These are phyloP conservation scores for Fusarium nematophilum DNA, from an alignment of 2,329 filamentous ascomycete species.

Conservation along the genomic window DNA sequence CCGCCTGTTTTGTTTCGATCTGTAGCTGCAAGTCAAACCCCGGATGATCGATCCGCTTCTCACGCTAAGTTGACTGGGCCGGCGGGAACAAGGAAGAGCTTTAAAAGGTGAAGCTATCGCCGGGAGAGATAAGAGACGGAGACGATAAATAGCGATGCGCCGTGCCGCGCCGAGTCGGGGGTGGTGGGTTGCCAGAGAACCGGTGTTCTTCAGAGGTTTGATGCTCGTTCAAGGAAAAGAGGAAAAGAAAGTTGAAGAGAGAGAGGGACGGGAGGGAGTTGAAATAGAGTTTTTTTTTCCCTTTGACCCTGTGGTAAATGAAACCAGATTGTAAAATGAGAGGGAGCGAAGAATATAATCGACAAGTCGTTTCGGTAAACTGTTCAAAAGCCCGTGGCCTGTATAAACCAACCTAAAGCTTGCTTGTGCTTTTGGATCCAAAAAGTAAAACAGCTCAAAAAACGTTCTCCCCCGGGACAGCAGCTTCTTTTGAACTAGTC, in stretches of 20 bases:
- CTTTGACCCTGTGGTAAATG: too few species aligned
- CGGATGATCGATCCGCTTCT: constrained; percentile 25
- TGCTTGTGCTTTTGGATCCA: neutral
- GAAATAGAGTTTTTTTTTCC: too few species aligned
- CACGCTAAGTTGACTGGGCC: neutral
- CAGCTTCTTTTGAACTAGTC: constrained; percentile 18
- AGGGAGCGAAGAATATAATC: too few species aligned
- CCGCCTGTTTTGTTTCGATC: constrained; percentile 16
- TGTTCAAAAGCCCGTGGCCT: too few species aligned
- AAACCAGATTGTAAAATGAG: too few species aligned
- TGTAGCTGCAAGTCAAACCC: constrained; percentile 20
- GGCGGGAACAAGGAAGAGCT: neutral
- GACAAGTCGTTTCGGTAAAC: too few species aligned
- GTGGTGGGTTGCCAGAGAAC: too few species aligned
- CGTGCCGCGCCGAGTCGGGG: too few species aligned
- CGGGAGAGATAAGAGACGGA: too few species aligned
- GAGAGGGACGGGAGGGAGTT: neutral
- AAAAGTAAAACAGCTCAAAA: neutral
- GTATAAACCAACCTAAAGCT: too few species aligned
- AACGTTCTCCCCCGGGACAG: neutral
- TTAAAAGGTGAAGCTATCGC: constrained; percentile 2
- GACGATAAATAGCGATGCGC: neutral
- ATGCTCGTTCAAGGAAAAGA: neutral
- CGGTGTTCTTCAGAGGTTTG: too few species aligned
- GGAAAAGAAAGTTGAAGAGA: too few species aligned